Conservation (phyloP, 345 rosid species). For the Abelmoschus esculentus region DNA sequence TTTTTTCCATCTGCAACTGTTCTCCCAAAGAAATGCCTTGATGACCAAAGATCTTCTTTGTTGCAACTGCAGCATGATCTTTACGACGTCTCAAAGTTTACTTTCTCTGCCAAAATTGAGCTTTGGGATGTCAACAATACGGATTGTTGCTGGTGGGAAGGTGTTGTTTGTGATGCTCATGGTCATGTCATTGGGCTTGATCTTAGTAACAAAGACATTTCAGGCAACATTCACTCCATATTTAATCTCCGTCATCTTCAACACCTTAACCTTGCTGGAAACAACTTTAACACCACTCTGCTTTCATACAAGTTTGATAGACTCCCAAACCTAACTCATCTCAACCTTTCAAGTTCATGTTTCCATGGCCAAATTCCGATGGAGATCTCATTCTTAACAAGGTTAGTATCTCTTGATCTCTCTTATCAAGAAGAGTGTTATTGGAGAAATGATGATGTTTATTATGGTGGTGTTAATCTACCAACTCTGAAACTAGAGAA, state of each 20-base stretch:
- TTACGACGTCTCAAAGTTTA: not conserved
- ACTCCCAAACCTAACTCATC: not conserved
- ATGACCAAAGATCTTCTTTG: not conserved
- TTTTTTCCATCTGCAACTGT: not conserved
- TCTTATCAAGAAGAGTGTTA: not conserved
- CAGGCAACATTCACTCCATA: not conserved
- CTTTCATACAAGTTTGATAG: not conserved
- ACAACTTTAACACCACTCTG: not conserved
- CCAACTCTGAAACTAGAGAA: not conserved
- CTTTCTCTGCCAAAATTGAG: not conserved
- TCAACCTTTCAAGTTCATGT: not conserved
- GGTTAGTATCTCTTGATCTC: conserved; percentile 5
- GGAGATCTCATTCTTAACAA: not conserved
- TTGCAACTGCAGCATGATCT: not conserved
- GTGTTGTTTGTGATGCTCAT: not conserved
- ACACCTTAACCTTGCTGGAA: not conserved
- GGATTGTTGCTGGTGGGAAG: conserved; percentile 5
- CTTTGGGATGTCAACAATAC: not conserved
- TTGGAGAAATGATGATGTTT: not conserved
- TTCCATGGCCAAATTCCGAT: not conserved
- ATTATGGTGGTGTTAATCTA: not conserved
- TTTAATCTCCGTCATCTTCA: not conserved
- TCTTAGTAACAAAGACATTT: not conserved
- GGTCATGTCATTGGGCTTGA: not conserved
- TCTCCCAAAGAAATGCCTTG: not conserved